Percentiles rank a stretch among this genome's conserved stretches.
phyloP scores from a whole-genome alignment of 169 alveolate species.

The Toxoplasma gondii region DNA sequence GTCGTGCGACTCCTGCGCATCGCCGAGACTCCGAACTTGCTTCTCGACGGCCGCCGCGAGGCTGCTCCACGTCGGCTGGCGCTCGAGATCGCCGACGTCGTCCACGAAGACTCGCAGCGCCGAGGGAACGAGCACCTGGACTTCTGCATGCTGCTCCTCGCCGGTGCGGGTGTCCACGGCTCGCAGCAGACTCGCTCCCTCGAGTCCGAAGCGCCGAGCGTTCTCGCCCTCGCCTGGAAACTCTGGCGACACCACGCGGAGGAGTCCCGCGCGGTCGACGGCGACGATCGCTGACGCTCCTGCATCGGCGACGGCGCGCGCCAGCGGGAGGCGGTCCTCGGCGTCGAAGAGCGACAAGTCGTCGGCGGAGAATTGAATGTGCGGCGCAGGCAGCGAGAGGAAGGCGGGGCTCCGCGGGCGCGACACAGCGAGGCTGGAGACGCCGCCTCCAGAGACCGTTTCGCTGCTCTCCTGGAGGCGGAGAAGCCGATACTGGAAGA shows the following conservation, averaged over 20 bases:
- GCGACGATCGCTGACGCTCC: not conserved
- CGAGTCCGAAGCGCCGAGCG: not conserved
- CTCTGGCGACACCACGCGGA: not conserved
- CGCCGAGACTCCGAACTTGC: not conserved
- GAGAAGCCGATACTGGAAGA: not conserved
- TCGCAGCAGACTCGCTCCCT: constrained; percentile 35
- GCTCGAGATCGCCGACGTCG: constrained; percentile 12
- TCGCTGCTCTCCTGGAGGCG: constrained; percentile 19
- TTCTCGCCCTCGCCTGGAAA: not conserved
- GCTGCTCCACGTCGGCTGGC: constrained; percentile 34
- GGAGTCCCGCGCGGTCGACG: not conserved
- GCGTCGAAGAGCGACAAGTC: constrained; percentile 27
- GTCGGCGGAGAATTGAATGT: constrained; percentile 9
- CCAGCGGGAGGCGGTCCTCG: not conserved
- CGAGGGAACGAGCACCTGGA: constrained; percentile 27
- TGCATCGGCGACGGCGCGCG: not conserved
- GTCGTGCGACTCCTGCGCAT: not conserved
- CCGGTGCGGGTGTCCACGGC: constrained; percentile 46
- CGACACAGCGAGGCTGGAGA: not conserved
- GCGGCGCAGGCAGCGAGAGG: constrained; percentile 18
- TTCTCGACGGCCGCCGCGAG: not conserved
- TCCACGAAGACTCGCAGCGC: constrained; percentile 37
- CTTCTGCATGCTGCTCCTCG: constrained; percentile 65
- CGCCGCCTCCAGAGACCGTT: not conserved
- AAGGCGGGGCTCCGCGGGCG: not conserved